A percentile compares a stretch with the other conserved stretches of the same genome.
These are phyloP conservation scores for Boletus reticuloceps DNA, from an alignment of 768 basidiomycete species.

Conservation along the genomic window DNA sequence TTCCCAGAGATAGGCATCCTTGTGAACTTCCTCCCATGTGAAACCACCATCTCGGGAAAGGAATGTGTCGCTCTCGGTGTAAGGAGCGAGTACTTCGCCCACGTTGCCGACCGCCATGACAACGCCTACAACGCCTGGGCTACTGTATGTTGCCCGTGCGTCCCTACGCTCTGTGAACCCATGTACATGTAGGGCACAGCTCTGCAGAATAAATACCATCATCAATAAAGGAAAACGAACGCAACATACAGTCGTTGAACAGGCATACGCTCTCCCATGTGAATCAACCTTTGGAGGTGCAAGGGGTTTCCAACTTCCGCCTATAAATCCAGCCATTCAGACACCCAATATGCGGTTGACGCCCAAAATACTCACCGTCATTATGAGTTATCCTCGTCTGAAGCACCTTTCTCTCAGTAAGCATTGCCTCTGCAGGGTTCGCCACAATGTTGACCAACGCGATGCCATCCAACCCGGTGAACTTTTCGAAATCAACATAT, in stretches of 20 bases:
- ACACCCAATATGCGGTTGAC: neutral
- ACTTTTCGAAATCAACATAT: conserved; percentile 97
- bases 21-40: conserved; percentile 98
- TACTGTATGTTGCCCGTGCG: conserved; percentile 90
- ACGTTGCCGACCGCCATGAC: conserved; percentile 98
- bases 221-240: neutral
- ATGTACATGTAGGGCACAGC: conserved; percentile 86
- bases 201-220: conserved; percentile 40
- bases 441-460: conserved; percentile 89
- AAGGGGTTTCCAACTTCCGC: conserved; percentile 84
- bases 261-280: conserved; percentile 66
- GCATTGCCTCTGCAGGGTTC: conserved; percentile 71
- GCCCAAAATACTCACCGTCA: conserved; percentile 59
- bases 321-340: conserved; percentile 34
- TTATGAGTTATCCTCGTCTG: conserved; percentile 94
- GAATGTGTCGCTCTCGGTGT: conserved; percentile 92
- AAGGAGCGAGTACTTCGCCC: conserved; percentile 75
- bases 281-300: conserved; percentile 76
- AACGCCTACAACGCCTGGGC: conserved; percentile 86
- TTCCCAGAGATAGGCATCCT: conserved; percentile 97
- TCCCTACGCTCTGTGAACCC: conserved; percentile 94
- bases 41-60: conserved; percentile 95
- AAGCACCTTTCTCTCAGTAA: conserved; percentile 71
- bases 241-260: conserved; percentile 57
- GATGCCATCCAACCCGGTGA: conserved; percentile 93